A percentile compares a stretch with the other conserved stretches of the same genome.
These are phyloP conservation scores for Candida bentonensis DNA, from an alignment of 805 yeast species.

Conservation along the genomic window DNA sequence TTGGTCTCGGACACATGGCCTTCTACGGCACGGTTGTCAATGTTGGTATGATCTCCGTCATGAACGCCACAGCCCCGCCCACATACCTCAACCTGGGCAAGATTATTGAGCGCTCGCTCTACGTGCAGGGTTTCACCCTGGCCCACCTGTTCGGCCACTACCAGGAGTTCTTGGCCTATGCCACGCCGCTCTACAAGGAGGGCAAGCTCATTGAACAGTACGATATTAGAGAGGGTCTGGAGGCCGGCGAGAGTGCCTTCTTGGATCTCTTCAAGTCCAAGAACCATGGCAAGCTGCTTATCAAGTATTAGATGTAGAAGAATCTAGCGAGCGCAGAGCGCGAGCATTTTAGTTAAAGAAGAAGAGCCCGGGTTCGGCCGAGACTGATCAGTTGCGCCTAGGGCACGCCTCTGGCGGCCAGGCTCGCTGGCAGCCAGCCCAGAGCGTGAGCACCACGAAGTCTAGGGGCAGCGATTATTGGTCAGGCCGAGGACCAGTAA, in stretches of 20 bases:
- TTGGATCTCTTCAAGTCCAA: constrained; percentile 10
- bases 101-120: constrained; percentile 37
- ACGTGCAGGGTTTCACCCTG: constrained; percentile 39
- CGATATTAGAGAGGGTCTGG: constrained; percentile 11
- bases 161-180: constrained; percentile 2
- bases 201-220: constrained; percentile 8
- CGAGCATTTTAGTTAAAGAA: too few species aligned
- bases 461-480: too few species aligned
- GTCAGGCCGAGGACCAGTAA: too few species aligned
- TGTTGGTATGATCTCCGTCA: constrained; percentile 53
- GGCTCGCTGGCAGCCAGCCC: too few species aligned
- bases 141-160: constrained; percentile 28
- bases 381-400: too few species aligned
- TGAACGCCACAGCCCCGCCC: constrained; percentile 27
- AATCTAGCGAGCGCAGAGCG: too few species aligned
- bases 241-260: constrained; percentile 7
- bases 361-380: too few species aligned
- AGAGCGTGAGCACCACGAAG: too few species aligned
- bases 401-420: too few species aligned
- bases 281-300: constrained; percentile 11
- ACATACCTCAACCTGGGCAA: constrained; percentile 28
- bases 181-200: constrained; percentile 4
- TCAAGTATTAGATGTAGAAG: constrained; percentile 6
- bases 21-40: constrained; percentile 31
- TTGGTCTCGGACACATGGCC: constrained; percentile 24